These are phyloP conservation scores for Sclerotinia minor DNA, from an alignment of 2,329 filamentous ascomycete genomes.

Conservation along the genomic window DNA sequence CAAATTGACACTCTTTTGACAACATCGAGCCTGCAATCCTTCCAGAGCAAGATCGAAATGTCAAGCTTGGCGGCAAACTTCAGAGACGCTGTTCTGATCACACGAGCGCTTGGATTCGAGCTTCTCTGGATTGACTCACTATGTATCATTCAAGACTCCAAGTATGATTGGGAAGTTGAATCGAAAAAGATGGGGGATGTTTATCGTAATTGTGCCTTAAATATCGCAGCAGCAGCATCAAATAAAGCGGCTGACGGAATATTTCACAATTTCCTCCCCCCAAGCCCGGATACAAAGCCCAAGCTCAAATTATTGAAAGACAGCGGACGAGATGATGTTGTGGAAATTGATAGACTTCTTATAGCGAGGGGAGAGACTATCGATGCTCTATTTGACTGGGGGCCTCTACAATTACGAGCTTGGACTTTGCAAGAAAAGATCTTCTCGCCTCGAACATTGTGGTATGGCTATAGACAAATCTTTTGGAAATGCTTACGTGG, in stretches of 20 bases:
- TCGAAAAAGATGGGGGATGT: not conserved
- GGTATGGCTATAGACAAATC: not conserved
- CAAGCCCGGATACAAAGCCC: rapidly evolving
- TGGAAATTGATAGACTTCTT: too few species aligned
- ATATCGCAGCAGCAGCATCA: not conserved
- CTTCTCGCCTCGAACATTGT: not conserved
- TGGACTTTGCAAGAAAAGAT: not conserved
- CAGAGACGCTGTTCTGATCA: not conserved
- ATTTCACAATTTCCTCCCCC: not conserved
- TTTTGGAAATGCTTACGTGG: not conserved
- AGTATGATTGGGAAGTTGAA: not conserved
- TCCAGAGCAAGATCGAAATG: not conserved
- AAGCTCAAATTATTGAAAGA: not conserved
- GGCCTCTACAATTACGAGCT: not conserved
- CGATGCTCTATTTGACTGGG: too few species aligned
- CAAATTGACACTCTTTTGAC: not conserved
- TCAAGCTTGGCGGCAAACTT: not conserved
- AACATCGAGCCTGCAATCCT: not conserved
- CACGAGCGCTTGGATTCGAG: not conserved
- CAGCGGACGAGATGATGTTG: not conserved
- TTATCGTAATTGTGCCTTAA: not conserved
- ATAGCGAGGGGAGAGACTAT: too few species aligned
- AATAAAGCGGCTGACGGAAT: not conserved
- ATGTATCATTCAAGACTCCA: not conserved
- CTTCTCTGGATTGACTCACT: not conserved